Base-by-base conservation (phyloP, 768 basidiomycete species). In the Lactarius indigo region DNA sequence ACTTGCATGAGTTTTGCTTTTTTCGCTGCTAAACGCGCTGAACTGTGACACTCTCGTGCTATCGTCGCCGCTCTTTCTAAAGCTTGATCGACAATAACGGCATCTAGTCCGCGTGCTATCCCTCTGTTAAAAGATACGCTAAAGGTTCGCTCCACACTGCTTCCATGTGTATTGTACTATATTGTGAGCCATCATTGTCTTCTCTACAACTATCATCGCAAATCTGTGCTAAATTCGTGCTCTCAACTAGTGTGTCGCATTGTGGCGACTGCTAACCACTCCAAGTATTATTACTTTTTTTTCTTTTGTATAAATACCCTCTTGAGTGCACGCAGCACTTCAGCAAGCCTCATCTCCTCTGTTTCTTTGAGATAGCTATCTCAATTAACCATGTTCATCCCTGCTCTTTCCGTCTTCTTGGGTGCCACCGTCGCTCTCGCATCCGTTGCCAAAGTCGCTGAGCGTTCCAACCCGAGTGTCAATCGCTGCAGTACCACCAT, bases 401-500 rank as follows among this genome's bases (percentile, higher is more conserved):
- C 73, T 52, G 61, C 73, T 33, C 64, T 76, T 68, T 70, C 69
- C 65, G 56, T 78, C 50, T 63, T 79, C 39, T 71, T 79, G 54
- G 70, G 73, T 47, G 69, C 74, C 3, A 31, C 65, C 57, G 63
- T 68, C 18, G 74, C 75, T 13, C 62, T 78, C 37, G 78, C 75
- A 15, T 68, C 70, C 17, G 75, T 78, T 12, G 33, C 20, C 13
- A 17, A 15, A 3, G 57, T 58, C 57, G 26, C 35, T 23, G 56
- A 57, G 30, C 31, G 8, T 13, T 58, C 74, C 64, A 73, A 75
- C 59, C 39, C 64, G n/a, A 70, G 72, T 42, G 44, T 15, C 1
- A n/a, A n/a, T 26, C 44, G 31, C 37, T 60, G 64, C 50, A 52
- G 60, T 10, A 69, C 55, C 30, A 52, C 39, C 63, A 75, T 79